phyloP scores from a whole-genome alignment of 73 alveolate species.

The Paraurostyla sp. region DNA sequence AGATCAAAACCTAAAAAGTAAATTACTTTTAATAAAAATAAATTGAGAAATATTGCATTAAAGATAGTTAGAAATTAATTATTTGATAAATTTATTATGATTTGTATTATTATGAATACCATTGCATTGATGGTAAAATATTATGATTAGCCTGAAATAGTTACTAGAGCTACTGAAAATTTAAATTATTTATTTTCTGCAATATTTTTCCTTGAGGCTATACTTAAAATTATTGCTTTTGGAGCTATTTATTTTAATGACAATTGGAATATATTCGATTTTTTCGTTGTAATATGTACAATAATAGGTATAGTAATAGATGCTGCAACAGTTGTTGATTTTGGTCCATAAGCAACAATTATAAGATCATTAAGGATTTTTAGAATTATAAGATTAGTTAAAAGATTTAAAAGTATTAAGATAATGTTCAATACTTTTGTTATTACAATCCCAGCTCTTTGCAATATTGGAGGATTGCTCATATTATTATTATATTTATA shows the following conservation, averaged over 20 bases:
- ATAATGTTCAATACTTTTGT: constrained; percentile 47
- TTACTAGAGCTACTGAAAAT: not conserved
- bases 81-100: constrained; percentile 2
- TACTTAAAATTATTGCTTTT: constrained; percentile 75
- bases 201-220: constrained; percentile 73
- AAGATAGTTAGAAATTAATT: not conserved
- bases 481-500: constrained; percentile 71
- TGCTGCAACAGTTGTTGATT: not conserved
- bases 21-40: not conserved
- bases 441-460: constrained; percentile 73
- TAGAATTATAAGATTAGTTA: constrained; percentile 63
- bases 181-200: constrained; percentile 39
- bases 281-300: constrained; percentile 51
- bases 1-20: constrained; percentile 13
- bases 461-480: constrained; percentile 75
- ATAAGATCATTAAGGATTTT: constrained; percentile 66
- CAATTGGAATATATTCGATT: constrained; percentile 73
- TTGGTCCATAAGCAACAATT: constrained; percentile 41
- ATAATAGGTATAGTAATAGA: not conserved
- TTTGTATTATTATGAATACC: constrained; percentile 43
- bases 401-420: constrained; percentile 34
- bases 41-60: not conserved
- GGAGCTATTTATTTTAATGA: constrained; percentile 63
- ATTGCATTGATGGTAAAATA: constrained; percentile 50
- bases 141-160: not conserved